Base-by-base conservation (phyloP, 176 grass and related monocot species). In the Eleusine indica region DNA sequence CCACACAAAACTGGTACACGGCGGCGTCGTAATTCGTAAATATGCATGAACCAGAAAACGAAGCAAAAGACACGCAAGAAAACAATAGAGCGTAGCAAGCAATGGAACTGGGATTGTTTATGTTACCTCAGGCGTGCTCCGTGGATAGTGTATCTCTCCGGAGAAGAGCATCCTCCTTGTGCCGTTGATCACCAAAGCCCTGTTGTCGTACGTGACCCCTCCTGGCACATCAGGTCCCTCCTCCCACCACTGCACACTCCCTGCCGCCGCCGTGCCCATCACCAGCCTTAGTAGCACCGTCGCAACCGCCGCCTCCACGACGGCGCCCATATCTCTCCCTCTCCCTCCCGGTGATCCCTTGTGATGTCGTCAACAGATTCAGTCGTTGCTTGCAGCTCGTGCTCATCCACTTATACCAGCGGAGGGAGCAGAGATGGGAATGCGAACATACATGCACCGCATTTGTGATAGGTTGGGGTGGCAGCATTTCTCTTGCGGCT, bases 141-240 rank as follows among this genome's bases (percentile, higher is more conserved):
- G 83, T 21, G 92, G 51, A 29, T 97, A 94, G 80, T 97, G 95
- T 46, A 97, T 93, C 71, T 94, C 93, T 22, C 92, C 92, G 29
- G 95, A 86, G 88, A 97, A 97, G 22, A 97, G 86, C 73, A 91
- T 44, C 87, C 72, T 84, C 71, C 92, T 77, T 2, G n/a, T 71
- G 78, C 95, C 95, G 81, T 91, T 29, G 16, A 97, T 38, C 7
- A 97, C 82, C 90, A 94, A 56, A 15, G 84, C 81, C 80, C 92
- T 89, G n/a, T 93, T 82, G 28, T 97, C 95, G 71, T 97, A 94
- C 11, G 83, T 84, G 0, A 97, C 95, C 53, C 85, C 93, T 41
- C 78, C 85, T 17, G 84, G 91, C 70, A 21, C 68, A 0, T 11
- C 83, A 8, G 5, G 60, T 8, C 30, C 80, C 63, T 48, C 41